Base-by-base conservation (phyloP, 1,284 basidiomycete genomes). In the Sphagnurus paluster region DNA sequence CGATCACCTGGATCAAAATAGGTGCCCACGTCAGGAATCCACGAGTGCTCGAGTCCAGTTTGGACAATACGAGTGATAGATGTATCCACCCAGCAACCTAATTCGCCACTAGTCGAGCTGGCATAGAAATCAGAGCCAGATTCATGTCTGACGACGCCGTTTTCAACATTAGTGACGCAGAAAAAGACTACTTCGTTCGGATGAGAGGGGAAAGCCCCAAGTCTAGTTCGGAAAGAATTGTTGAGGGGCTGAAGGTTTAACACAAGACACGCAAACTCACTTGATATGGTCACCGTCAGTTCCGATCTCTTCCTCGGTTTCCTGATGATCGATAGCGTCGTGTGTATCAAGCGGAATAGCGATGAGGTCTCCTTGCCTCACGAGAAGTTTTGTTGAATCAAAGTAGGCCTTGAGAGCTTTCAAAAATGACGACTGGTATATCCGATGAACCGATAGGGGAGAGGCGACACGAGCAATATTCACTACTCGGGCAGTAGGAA, bases 71-170 rank as follows among this genome's bases (percentile, higher is more conserved):
- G 82, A 25, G 93, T 94, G 4, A 76, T 60, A 1, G 72, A 64
- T 0, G 84, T 70, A 59, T 98, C 91, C 10, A 96, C 75, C 77
- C 90, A 90, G 59, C 89, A 96, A 0, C 96, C 96, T 5, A 94
- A 64, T 60, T 91, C 82, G 6, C 90, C 90, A 6, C 75, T 61
- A 0, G 74, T 73, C 2, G 74, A 72, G 21, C 74, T 74, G 30
- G 74, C 62, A 53, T 80, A 77, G 24, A 72, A 55, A 56, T 82
- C 79, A 26, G 67, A 61, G 26, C 62, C 56, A 20, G 62, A 63
- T 28, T 62, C 56, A 29, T 58, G 66, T n/a, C 67, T 53, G 28
- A 79, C 54, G 19, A 82, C 62, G 45, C 83, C 82, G 56, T 84
- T 79, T 28, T 90, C 82, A 17, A 98, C 68, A 44, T 87, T 81